These are phyloP conservation scores for Pseudonitzschia multiseries DNA, from an alignment of 108 stramenopile genomes.

Conservation along the genomic window DNA sequence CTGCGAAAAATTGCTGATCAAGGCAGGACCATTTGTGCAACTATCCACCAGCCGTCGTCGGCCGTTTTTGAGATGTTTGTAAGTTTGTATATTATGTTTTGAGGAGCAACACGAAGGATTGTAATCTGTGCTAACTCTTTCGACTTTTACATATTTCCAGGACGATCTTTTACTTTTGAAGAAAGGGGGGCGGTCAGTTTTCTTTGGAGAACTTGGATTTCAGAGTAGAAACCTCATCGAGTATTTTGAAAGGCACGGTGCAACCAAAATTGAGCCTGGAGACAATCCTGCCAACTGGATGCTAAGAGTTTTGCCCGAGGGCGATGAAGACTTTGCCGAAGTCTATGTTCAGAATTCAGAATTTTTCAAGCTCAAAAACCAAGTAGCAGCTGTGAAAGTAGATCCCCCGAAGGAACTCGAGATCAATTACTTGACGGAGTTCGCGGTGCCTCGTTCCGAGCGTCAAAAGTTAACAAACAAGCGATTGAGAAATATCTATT, in stretches of 20 bases:
- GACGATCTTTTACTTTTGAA: slow-evolving; percentile 38
- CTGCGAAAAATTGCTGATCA: slow-evolving; percentile 64
- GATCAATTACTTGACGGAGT: slow-evolving; percentile 39
- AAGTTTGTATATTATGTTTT: background rate
- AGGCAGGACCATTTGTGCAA: slow-evolving; percentile 56
- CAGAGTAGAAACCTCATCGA: slow-evolving; percentile 48
- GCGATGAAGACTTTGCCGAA: slow-evolving; percentile 46
- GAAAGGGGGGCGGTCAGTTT: slow-evolving; percentile 53
- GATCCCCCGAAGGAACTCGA: slow-evolving; percentile 30
- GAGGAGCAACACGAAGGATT: background rate
- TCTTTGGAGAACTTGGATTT: slow-evolving; percentile 64
- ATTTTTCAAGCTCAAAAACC: slow-evolving; percentile 17
- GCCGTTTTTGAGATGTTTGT: slow-evolving; percentile 61
- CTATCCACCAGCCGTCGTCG: slow-evolving; percentile 76
- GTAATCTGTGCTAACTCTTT: background rate
- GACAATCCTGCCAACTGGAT: slow-evolving; percentile 83
- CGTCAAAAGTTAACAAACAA: slow-evolving; percentile 39
- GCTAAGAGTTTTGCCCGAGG: slow-evolving; percentile 38
- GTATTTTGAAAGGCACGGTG: slow-evolving; percentile 65
- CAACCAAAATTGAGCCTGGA: slow-evolving; percentile 52
- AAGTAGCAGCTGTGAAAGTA: slow-evolving; percentile 17
- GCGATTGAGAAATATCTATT: slow-evolving; percentile 55
- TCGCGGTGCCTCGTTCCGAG: slow-evolving; percentile 33
- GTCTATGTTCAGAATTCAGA: slow-evolving; percentile 27
- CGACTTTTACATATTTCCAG: slow-evolving; percentile 13